These are phyloP conservation scores for Curvularia verruculosa DNA, from an alignment of 2,329 filamentous ascomycete genomes.

Conservation along the genomic window DNA sequence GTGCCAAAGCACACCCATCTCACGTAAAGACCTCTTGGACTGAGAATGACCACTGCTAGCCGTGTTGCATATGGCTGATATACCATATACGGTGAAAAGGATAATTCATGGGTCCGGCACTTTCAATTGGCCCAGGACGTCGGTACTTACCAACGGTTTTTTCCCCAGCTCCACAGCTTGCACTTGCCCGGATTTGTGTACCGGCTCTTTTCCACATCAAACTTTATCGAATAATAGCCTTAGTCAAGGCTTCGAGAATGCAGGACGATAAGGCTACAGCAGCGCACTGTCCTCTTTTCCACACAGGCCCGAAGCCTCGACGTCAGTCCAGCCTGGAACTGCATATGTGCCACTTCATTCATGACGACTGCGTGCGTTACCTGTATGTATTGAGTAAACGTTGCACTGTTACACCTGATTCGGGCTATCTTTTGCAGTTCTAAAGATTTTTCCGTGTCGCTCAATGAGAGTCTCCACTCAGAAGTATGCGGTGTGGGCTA, in stretches of 20 bases:
- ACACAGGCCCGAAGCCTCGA: constrained; percentile 17
- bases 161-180: constrained; percentile 15
- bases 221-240: constrained; percentile 42
- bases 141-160: constrained; percentile 7
- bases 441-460: constrained; percentile 32
- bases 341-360: constrained; percentile 27
- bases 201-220: constrained; percentile 27
- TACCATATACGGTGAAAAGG: not conserved
- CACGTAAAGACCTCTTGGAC: not conserved
- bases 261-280: constrained; percentile 44
- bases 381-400: constrained; percentile 13
- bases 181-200: constrained; percentile 20
- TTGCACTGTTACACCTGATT: constrained; percentile 29
- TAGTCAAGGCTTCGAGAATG: constrained; percentile 40
- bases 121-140: constrained; percentile 4
- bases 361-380: constrained; percentile 23
- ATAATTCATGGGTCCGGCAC: constrained; percentile 3
- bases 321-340: constrained; percentile 28
- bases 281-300: constrained; percentile 25
- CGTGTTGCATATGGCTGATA: no score
- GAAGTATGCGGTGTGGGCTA: no score
- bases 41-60: not conserved
- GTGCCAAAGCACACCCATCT: not conserved
- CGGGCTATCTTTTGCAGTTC: constrained; percentile 26
- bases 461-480: constrained; percentile 24